These are phyloP conservation scores for Metarhizium rileyi DNA, from an alignment of 2,329 filamentous ascomycete species.

Conservation along the genomic window DNA sequence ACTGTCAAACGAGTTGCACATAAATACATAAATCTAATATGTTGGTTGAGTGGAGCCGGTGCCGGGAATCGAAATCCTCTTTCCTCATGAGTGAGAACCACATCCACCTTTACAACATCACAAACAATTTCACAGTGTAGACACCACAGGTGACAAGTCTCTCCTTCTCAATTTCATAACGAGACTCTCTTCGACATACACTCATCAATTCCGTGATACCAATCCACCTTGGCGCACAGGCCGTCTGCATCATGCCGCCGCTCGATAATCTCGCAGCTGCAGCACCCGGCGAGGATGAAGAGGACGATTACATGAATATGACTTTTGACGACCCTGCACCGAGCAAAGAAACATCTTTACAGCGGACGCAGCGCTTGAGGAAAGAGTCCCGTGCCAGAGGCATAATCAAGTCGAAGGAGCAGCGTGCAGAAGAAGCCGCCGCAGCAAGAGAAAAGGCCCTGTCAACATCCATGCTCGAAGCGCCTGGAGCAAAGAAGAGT, in stretches of 20 bases:
- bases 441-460: conserved; percentile 67
- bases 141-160: too few relatives aligned
- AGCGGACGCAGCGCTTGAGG: conserved; percentile 42
- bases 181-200: too few relatives aligned
- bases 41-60: too few relatives aligned
- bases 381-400: conserved; percentile 59
- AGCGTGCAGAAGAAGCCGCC: conserved; percentile 66
- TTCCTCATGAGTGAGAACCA: too few relatives aligned
- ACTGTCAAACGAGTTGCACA: too few relatives aligned
- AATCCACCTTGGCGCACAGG: too few relatives aligned
- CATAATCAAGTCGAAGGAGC: conserved; percentile 68
- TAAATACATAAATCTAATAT: too few relatives aligned
- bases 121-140: too few relatives aligned
- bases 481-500: conserved; percentile 47
- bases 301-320: conserved; percentile 98
- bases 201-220: too few relatives aligned
- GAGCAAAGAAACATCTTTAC: conserved; percentile 43
- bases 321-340: conserved; percentile 60
- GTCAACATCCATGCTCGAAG: conserved; percentile 59
- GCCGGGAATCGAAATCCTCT: too few relatives aligned
- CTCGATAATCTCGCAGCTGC: conserved; percentile 8
- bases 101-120: too few relatives aligned
- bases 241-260: conserved; percentile 6
- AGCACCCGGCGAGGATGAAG: conserved; percentile 47
- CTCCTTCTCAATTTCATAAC: too few relatives aligned